These are phyloP conservation scores for Solanum aculeatissimum DNA, from an alignment of 305 asterid genomes.

Conservation along the genomic window DNA sequence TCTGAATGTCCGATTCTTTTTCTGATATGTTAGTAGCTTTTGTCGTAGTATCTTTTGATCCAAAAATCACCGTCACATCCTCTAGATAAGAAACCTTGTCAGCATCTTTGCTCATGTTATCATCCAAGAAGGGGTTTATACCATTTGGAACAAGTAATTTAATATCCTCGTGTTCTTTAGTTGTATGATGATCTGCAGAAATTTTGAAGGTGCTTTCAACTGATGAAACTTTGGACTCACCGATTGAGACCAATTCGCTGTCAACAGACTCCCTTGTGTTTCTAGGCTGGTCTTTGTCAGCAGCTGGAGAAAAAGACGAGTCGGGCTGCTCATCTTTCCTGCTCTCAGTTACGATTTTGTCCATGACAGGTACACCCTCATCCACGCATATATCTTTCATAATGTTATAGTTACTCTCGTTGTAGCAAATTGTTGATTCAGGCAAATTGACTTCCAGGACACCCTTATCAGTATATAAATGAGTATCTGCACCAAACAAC, in stretches of 20 bases:
- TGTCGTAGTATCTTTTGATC: not conserved
- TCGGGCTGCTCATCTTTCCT: not conserved
- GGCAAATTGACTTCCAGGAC: conserved; percentile 22
- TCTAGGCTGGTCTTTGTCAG: not conserved
- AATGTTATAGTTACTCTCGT: conserved; percentile 3
- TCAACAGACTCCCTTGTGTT: not conserved
- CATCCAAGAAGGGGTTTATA: conserved; percentile 12
- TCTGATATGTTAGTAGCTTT: conserved; percentile 7
- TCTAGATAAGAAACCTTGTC: conserved; percentile 7
- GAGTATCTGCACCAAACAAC: not conserved
- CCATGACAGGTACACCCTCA: not conserved
- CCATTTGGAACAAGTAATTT: conserved; percentile 11
- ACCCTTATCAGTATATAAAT: conserved; percentile 5
- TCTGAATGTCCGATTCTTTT: conserved; percentile 28
- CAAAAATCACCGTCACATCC: conserved; percentile 15
- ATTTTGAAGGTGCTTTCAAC: not conserved
- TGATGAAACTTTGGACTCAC: not conserved
- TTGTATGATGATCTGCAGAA: conserved; percentile 4
- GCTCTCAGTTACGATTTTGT: conserved; percentile 1
- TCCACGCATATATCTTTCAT: conserved; percentile 26
- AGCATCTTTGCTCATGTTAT: conserved; percentile 6
- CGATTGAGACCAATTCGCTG: not conserved
- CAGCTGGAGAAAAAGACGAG: not conserved
- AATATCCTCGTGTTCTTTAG: conserved; percentile 5
- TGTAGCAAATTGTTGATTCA: conserved; percentile 17